Percentiles rank a stretch among this genome's conserved stretches.
Conservation (phyloP, 805 yeast genomes). For the Saccharomycopsis sp. region DNA sequence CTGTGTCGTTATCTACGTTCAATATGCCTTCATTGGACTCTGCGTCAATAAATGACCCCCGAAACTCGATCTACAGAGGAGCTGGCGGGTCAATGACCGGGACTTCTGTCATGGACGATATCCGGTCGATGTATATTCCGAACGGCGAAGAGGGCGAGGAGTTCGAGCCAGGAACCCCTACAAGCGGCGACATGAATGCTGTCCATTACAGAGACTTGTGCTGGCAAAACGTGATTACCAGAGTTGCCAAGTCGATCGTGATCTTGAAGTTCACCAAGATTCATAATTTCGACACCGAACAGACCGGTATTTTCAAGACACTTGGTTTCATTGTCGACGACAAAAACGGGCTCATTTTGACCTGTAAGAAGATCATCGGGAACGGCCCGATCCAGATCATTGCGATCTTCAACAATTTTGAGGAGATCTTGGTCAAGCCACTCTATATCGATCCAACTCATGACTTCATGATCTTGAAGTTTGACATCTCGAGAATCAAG, state of each 20-base stretch:
- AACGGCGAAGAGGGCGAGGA: constrained; percentile 19
- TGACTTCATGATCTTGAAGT: constrained; percentile 22
- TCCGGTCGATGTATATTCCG: constrained; percentile 18
- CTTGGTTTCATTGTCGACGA: constrained; percentile 22
- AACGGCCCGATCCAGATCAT: constrained; percentile 22
- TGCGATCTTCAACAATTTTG: constrained; percentile 22
- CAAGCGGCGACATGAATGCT: constrained; percentile 21
- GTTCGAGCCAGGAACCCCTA: constrained; percentile 21
- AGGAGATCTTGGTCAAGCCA: constrained; percentile 22
- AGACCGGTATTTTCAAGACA: constrained; percentile 22
- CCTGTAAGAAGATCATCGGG: constrained; percentile 22
- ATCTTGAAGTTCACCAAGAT: constrained; percentile 22
- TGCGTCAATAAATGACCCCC: constrained; percentile 19
- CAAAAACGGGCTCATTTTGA: constrained; percentile 19
- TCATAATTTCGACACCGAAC: constrained; percentile 21
- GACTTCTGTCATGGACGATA: constrained; percentile 21
- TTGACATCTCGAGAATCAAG: constrained; percentile 20
- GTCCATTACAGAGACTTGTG: constrained; percentile 21
- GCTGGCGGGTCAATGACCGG: constrained; percentile 21
- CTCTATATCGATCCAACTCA: constrained; percentile 22
- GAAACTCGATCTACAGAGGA: constrained; percentile 19
- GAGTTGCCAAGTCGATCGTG: constrained; percentile 21
- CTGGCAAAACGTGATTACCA: constrained; percentile 22
- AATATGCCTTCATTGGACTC: constrained; percentile 22
- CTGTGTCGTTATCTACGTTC: constrained; percentile 19